Evolutionary conservation across 1,139 yeast species (phyloP).

Genomic region (Petasospora rhodanensis): DNA sequence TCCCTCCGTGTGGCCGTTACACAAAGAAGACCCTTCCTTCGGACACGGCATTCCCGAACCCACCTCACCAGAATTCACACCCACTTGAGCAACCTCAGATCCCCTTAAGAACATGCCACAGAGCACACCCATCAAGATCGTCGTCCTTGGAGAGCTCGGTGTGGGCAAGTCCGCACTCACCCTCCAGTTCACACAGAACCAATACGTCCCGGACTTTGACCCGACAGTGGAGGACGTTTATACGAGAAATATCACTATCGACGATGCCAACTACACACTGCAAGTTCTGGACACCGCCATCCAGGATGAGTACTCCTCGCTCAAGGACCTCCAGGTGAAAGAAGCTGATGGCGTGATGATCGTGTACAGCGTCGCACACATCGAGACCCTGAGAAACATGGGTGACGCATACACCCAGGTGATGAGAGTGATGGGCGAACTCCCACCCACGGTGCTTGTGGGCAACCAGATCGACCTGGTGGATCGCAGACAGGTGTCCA

Average conservation of each 20-base stretch:
- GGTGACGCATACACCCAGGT: conserved; percentile 18
- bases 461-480: conserved; percentile 70
- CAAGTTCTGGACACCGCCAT: conserved; percentile 85
- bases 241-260: conserved; percentile 54
- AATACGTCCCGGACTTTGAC: conserved; percentile 74
- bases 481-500: conserved; percentile 47
- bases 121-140: conserved; percentile 9
- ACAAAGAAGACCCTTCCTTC: no score
- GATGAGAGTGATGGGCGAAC: conserved; percentile 31
- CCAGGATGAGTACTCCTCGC: conserved; percentile 75
- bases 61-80: no score
- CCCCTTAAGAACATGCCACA: not conserved
- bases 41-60: no score
- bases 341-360: conserved; percentile 80
- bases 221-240: conserved; percentile 84
- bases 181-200: conserved; percentile 75
- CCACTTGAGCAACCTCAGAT: no score
- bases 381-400: conserved; percentile 13
- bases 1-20: no score
- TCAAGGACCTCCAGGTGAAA: conserved; percentile 71
- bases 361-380: conserved; percentile 35
- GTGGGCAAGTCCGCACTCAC: conserved; percentile 82
- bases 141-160: conserved; percentile 72
- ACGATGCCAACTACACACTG: conserved; percentile 62
- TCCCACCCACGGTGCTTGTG: conserved; percentile 68